Evolutionary conservation across 1,284 basidiomycete genomes (phyloP), one percentile per base, ranked within the genome.

Genomic region (Dichomitus squalens): DNA sequence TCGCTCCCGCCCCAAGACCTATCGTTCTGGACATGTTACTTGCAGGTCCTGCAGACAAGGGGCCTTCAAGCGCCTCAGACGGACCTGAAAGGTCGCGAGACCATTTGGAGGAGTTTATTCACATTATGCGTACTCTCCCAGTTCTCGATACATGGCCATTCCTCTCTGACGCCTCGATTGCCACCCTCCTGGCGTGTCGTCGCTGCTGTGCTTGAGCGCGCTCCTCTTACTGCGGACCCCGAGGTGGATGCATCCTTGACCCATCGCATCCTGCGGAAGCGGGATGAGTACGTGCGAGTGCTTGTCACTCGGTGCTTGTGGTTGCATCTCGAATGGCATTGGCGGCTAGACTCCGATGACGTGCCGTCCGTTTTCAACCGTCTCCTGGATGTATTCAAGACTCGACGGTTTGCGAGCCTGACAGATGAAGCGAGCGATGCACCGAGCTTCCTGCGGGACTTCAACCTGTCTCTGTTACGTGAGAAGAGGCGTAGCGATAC

Each of bases 371-470:
- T 95, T 66, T 81, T 95, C 56, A 82, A 83, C 46, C 80, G 84
- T 35, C 78, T 97, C 0, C 84, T 85, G 36, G 82, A 86, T 39
- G 84, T 96, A 21, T 95, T 98, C 74, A 86, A 88, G 61, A 86
- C 83, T 47, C 87, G 96, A 25, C 86, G 87, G 53, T 92, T 95
- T 58, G 81, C 85, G 14, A 92, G 94, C 70, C 79, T 98, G 31
- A 80, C 83, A 0, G 85, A 85, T 16, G 44, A 98, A 68, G 68
- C 65, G 20, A 76, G 85, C 49, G 91, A 92, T 60, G 95, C 90
- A 66, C 92, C 95, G 1, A 73, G 76, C 2, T 97, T 96, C 71
- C 79, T 98, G 54, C 77, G 83, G 18, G 69, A 85, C 16, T 80
- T 82, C 53, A 79, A 92, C 65, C 77, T 86, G 66, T 70, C 72